Evolutionary conservation across 371 early-diverging fungal genomes (phyloP), one percentile per base, ranked within the genome.

Genomic region (Mucor piriformis): DNA sequence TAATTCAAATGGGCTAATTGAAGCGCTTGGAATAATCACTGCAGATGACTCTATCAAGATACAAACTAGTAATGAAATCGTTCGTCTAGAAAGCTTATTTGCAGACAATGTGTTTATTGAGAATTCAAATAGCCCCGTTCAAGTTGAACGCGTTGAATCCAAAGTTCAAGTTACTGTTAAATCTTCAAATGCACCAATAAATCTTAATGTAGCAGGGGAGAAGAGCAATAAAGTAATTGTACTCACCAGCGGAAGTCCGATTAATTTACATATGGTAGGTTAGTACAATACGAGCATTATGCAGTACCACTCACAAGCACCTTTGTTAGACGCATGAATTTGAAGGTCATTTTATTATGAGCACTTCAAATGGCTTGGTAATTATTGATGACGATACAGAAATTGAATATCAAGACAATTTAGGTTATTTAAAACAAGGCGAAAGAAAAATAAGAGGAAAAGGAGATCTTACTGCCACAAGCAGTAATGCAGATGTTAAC

Each of bases 191-290:
- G 66, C 35, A 0, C 56, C 51, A 6, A 46, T 65, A 15, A 18
- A 18, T 16, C 34, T 60, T 24, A 37, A 20, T 13, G 47, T 65
- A 3, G 29, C 23, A 50, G 59, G 47, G 1, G 40, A 40, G 7
- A 65, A 65, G 23, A 60, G 60, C n/a, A 65, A 60, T 21, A 29
- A 32, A 33, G 61, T 65, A 8, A 35, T 34, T 12, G 33, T 56
- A 0, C 13, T 27, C 4, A 60, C 56, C 8, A 47, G 38, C 2
- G 56, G 50, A 10, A 52, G 33, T 12, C 6, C 35, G 3, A 27
- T 60, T 33, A 21, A 46, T 32, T 35, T 65, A 20, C 61, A 60
- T 40, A 55, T 65, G 61, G 66, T 65, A 59, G 13, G 54, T 32
- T 4, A 13, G 3, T 46, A 12, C 10, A 3, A 10, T 24, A 23